Evolutionary conservation across 1,284 basidiomycete species (phyloP), one percentile per base, ranked within the genome.

Genomic region (Cerioporus squamosus): DNA sequence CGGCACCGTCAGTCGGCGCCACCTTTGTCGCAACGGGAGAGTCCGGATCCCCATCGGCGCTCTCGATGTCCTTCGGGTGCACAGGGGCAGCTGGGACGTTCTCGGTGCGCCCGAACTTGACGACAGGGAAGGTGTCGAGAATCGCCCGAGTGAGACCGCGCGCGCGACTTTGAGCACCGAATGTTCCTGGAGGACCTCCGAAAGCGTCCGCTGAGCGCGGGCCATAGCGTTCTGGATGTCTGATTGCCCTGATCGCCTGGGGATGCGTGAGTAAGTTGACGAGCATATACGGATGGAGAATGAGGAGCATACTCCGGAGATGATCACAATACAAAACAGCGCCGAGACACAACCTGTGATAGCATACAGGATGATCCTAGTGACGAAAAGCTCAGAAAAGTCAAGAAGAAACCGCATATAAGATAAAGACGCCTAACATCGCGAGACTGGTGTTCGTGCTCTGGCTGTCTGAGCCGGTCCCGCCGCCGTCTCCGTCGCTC

Each of bases 191-290:
- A 5, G 62, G 57, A 22, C 79, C 80, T 14, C 79, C 79, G 44
- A 71, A 64, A 1, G 70, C 70, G 18, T 82, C 78, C 18, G 75
- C 74, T 10, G 75, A 68, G 50, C 92, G 80, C 20, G 91, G 90
- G 8, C 94, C 94, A 71, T 97, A 97, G 49, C 93, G 84, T 66
- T 96, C 94, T n/a, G 94, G 94, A 72, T 96, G 87, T 1, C 93
- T 84, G 47, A 94, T 81, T 0, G 93, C 92, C 33, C 93, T 82
- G 53, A 95, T 81, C 0, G 91, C 91, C 87, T 91, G 65, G 22
- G 47, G 60, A 46, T 43, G 40, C 40, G 20, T 46, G 20, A 50
- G 63, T 2, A n/a, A n/a, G n/a, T n/a, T n/a, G n/a, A n/a, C 5
- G 26, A 29, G 29, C 29, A 29, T 17, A 10, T 22, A 18, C 33